Evolutionary conservation across 441 rosid genomes (phyloP), one percentile per base, ranked within the genome.

Genomic region (Adansonia grandidieri): DNA sequence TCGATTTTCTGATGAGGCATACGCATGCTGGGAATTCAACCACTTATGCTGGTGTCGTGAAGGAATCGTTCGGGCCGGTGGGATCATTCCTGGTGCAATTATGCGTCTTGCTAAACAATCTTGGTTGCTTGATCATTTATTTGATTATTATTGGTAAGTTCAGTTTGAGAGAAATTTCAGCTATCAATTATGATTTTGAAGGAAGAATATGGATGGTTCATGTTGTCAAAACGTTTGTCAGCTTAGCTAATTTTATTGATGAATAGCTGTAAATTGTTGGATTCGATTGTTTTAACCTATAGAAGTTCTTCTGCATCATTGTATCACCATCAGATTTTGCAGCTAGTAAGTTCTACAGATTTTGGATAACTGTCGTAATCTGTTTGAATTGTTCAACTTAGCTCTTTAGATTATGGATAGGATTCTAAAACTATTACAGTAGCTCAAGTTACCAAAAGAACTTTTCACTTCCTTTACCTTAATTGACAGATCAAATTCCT

Each of bases 11-110:
- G 80, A 58, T 93, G 92, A 92, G 91, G 82, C 88, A 80, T 20
- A 89, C 95, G 0, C 68, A 82, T 32, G 81, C 94, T 50, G 97
- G 95, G 0, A 78, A 86, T 14, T 70, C 92, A 0, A 85, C 80
- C 1, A 88, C 97, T 0, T 94, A 93, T 65, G 91, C 93, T 3
- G 95, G 97, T 4, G 87, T 94, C 1, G 89, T 91, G 97, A 87
- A 78, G 77, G 97, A 92, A 62, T 90, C 94, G 0, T 91, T 92
- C 7, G 97, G 98, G 3, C 64, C 66, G 60, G 17, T 75, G 10
- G 98, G 97, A 6, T 80, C 97, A 0, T 62, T 81, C 8, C 80
- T 88, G 57, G 87, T 92, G 53, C 95, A 91, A 63, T 14, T 89
- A 13, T 87, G 83, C 73, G 78, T 92, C 9, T 77, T 94, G 89